Base-by-base conservation (phyloP, 345 rosid genomes). In the Arabidopsis arenosa region DNA sequence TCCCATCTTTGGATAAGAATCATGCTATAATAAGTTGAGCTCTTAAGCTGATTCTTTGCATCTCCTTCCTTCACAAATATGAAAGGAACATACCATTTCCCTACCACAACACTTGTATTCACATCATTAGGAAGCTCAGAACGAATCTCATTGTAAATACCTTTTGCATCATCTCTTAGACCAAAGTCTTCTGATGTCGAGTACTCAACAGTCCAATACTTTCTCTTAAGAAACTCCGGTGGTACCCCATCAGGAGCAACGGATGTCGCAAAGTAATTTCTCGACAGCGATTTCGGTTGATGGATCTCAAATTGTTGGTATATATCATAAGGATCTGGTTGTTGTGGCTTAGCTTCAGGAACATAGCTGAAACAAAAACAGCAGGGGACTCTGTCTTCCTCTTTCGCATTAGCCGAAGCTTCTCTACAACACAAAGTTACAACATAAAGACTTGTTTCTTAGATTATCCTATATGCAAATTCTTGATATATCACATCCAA, bases 51-150 rank as follows among this genome's bases (percentile, higher is more conserved):
- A 7, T 88, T 74, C 56, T 75, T 74, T 18, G 70, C 47, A 3
- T 41, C 40, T 52, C 56, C 68, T 12, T 90, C 96, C 39, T 65
- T 87, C 9, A 89, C 62, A 21, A 87, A 87, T 77, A 91, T 63
- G 78, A 87, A 91, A 15, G 92, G 96, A 14, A 85, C 87, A 36
- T 86, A 91, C 96, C 92, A 91, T 58, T 73, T 85, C 10, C 92
- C 96, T 6, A 87, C 85, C 6, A 63, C 63, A 17, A 72, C 63
- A 45, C 57, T 13, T 43, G 83, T 80, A 15, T 62, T 63, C 8
- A 54, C 48, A 44, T 11, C 43, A 58, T 65, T 72, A 3, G 92
- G 90, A 67, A 87, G 85, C 66, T 68, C 77, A 1, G 73, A 36
- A 2, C 92, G 83, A 51, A 66, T 77, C 18, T 76, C 9, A 12